Evolutionary conservation across 2,329 filamentous ascomycete species (phyloP), one percentile per base, ranked within the genome.

Genomic region (Sordariomycetes sp.): DNA sequence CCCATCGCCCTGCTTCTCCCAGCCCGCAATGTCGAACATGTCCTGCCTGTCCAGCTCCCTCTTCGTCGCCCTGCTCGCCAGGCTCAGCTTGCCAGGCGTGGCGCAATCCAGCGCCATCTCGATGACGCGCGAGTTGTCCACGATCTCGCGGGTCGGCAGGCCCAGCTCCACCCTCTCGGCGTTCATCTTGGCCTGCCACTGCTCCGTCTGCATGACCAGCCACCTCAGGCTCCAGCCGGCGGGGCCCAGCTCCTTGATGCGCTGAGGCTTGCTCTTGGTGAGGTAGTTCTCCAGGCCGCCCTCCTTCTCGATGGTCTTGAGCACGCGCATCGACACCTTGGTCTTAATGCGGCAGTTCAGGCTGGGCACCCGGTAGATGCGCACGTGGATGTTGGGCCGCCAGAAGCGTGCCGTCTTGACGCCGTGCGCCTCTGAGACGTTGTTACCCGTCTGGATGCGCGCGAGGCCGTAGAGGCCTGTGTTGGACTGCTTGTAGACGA

Each of bases 261-360:
- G 74, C 26, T 69, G 72, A 12, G 81, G 66, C 61, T 86, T 92
- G 54, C 78, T 73, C 45, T 86, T 87, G 27, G 94, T 68, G 30
- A 98, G 67, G 62, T 98, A 98, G 50, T 87, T 79, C 58, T 98
- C 92, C 43, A 98, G 68, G 7, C 92, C 87, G 39, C 90, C 90
- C 41, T 82, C 77, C 54, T 87, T 90, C 53, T 86, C 79, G 51
- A 96, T 84, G 23, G 78, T 80, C 51, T 75, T 69, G 46, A 82
- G 66, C 18, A 86, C 82, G 37, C 75, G 71, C 26, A 82, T 69
- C 6, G 79, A 85, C 37, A 90, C 66, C 40, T 79, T 71, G 25
- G 83, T 70, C 54, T 78, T 76, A 35, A 92, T 64, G 47, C 68
- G 72, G 42, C 69, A 70, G 42, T 69, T 65, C 37, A 92, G 61